phyloP scores from a whole-genome alignment of 495 filamentous ascomycete species.

The Neurospora sp. region DNA sequence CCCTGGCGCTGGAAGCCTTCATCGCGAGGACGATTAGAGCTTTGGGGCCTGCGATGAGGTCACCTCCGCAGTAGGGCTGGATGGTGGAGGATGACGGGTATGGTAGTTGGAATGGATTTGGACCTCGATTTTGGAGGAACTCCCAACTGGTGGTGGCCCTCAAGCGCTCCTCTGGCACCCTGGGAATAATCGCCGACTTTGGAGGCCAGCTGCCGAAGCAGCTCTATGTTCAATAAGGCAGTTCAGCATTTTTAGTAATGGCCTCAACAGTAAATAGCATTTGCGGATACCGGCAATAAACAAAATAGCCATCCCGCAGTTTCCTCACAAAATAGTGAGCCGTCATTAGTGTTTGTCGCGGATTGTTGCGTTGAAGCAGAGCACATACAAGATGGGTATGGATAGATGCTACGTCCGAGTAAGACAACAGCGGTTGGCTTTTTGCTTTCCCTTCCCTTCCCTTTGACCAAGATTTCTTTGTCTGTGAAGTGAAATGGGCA shows the following conservation, averaged over 20 bases:
- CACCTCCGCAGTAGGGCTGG: background rate
- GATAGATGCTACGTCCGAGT: no score
- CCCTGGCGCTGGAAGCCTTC: background rate
- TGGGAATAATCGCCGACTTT: background rate
- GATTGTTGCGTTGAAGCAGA: no score
- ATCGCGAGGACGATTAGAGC: background rate
- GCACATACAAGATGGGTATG: no score
- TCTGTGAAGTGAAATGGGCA: background rate
- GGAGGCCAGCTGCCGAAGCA: background rate
- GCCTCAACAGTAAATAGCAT: background rate
- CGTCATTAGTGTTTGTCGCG: no score
- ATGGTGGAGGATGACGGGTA: background rate
- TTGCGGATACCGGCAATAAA: background rate
- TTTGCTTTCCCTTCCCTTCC: background rate
- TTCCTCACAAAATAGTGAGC: no score
- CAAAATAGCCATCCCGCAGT: no score
- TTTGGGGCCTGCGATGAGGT: background rate
- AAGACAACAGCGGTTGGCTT: background rate
- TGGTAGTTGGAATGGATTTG: background rate
- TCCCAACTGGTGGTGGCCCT: background rate
- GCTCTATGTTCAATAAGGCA: background rate
- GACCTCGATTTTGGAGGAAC: background rate
- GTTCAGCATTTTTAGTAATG: background rate
- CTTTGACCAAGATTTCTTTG: background rate
- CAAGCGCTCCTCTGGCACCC: background rate